Evolutionary conservation across 257 asterid species (phyloP), one percentile per base, ranked within the genome.

Genomic region (Schizonepeta tenuifolia): DNA sequence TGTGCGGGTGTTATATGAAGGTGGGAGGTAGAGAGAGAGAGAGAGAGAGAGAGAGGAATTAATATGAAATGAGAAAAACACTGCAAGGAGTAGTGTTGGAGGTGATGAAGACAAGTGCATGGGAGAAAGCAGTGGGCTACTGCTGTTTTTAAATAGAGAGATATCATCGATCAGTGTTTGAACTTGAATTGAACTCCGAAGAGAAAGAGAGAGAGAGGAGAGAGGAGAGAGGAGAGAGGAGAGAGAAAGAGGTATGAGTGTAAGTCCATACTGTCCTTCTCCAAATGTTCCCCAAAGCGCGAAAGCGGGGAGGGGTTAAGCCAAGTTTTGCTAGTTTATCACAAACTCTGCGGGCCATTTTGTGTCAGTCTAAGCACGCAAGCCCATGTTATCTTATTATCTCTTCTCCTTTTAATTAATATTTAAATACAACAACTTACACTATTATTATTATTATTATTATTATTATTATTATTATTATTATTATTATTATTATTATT

Each of bases 81-180:
- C 18, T 20, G 43, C 40, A 22, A 76, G 78, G 57, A 69, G 79
- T 13, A 20, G 93, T 83, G 94, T 80, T 82, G 89, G 90, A 79
- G 80, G 70, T 82, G 92, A 85, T 64, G 86, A 85, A 78, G 96
- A 86, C 93, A 86, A 86, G 82, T 87, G 96, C 93, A 85, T 87
- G 93, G 95, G 90, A 73, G 86, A 76, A 78, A 62, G 85, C 74
- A 76, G 86, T 86, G 90, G 91, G 86, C 84, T 78, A 57, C 69
- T 77, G 73, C 80, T 81, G 82, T 71, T 85, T 89, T 81, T 84
- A 81, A 77, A 86, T 76, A 78, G 44, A 68, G 17, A 7, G 3
- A 24, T 1, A 24, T 5, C 12, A 2, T n/a, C n/a, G 62, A 56
- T 28, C 33, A 28, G 33, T 28, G 33, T 28, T 28, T n/a, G n/a